Base-by-base conservation (phyloP, 306 rosid genomes). In the Vachellia pachyceras region DNA sequence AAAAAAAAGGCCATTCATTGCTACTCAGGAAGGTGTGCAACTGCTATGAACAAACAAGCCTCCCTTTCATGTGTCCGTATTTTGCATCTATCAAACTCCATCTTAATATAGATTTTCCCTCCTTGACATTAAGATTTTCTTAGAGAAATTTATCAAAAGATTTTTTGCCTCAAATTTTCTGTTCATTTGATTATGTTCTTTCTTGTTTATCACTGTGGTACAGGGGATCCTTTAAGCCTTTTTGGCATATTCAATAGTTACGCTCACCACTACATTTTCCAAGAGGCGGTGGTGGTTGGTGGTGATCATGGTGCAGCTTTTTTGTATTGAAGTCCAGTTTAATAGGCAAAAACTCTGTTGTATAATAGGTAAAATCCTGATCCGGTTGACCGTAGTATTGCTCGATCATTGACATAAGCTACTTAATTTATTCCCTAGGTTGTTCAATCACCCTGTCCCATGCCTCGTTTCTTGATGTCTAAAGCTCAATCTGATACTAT, bases 261-360 rank as follows among this genome's bases (percentile, higher is more conserved):
- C 86, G 13, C n/a, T 45, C 5, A 37, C 36, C 20, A 71, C 47
- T 42, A 42, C 12, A 42, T 42, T 7, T 42, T 46, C 25, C 46
- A 42, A 25, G 47, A 29, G 72, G 44, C 63, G 72, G n/a, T 29
- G 33, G 33, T 29, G 33, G 33, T 2, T 3, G 46, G 46, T 42
- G 46, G 72, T 57, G 50, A 45, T 45, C 80, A 35, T 64, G 73
- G 49, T 47, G 61, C 23, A 46, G n/a, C n/a, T 5, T 41, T 39
- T 33, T 45, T 44, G n/a, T 14, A 76, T 76, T 29, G 23, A 29
- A 57, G 63, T 76, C 80, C 72, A 42, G 61, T 77, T 77, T 46
- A 42, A 10, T 42, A 42, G 46, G 46, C 46, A 42, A 8, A 90
- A 92, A 94, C 94, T n/a, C n/a, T 70, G 97, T 94, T 85, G 67